Base-by-base conservation (phyloP, 345 rosid genomes). In the Cardamine chenopodiifolia region DNA sequence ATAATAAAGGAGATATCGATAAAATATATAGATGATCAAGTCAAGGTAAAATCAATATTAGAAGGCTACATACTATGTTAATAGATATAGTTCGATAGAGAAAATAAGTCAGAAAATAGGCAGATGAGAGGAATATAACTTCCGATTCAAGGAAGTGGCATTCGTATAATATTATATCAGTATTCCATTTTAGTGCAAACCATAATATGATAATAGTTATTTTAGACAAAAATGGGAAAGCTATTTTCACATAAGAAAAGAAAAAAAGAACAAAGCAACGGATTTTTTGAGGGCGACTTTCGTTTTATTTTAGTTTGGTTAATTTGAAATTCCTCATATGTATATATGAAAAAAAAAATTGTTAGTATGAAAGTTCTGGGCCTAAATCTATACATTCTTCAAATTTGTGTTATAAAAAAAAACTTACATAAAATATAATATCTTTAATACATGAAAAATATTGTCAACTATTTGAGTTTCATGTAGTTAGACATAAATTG, bases 141-240 rank as follows among this genome's bases (percentile, higher is more conserved):
- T 60, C 12, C 64, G 47, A 20, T 34, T 28, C 62, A 32, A 57
- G 42, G 62, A 31, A 57, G 26, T 60, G 47, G 18, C 50, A 23
- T 31, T 22, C 20, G 66, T 23, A 14, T 39, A 22, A 8, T 22
- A 22, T 35, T 0, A 26, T 26, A 23, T 23, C 26, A 58, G 32
- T 10, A 32, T 2, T 32, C 15, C 9, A 10, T 32, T 32, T 32
- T 58, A 32, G n/a, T 18, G 44, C n/a, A 58, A 32, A 34, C 28
- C 17, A 58, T 23, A 31, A 57, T 20, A 35, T 35, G 63, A 58
- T 58, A 19, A 6, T 11, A 57, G 1, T 35, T 60, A 1, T 13
- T 7, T 3, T 37, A 60, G 48, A 59, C 17, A 3, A 7, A 20
- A 60, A 35, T 1, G 6, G 6, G 3, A 59, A 60, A 37, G 7